phyloP scores from a whole-genome alignment of 2,329 filamentous ascomycete species.

The Ophiostoma australiae region DNA sequence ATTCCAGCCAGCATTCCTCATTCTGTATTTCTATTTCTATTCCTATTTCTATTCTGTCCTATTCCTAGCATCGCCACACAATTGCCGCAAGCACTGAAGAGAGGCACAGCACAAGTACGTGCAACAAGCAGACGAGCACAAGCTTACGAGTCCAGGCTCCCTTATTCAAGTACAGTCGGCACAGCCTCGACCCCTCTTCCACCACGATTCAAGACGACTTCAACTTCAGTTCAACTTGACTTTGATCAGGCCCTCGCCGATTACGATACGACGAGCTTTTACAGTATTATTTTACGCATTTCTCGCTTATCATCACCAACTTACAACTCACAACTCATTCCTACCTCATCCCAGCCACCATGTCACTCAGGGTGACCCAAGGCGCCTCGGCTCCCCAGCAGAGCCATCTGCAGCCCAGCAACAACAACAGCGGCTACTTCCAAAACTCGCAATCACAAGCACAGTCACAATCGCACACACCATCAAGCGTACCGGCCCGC shows the following conservation, averaged over 20 bases:
- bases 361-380: not conserved
- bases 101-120: not conserved
- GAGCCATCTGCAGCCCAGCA: slow-evolving; percentile 1
- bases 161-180: not conserved
- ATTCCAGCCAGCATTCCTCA: not conserved
- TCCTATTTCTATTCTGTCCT: not conserved
- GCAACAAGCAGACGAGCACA: not conserved
- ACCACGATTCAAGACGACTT: not conserved
- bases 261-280: not conserved
- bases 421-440: slow-evolving; percentile 16
- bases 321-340: not conserved
- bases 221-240: not conserved
- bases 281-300: too few relatives aligned
- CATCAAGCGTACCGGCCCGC: slow-evolving; percentile 19
- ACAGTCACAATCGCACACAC: not conserved
- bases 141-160: slow-evolving; percentile 10
- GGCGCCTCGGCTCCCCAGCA: slow-evolving; percentile 1
- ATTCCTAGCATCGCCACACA: not conserved
- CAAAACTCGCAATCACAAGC: not conserved
- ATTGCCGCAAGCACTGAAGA: slow-evolving; percentile 6
- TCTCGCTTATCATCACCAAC: not conserved
- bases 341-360: not conserved
- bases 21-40: not conserved
- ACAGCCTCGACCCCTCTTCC: not conserved
- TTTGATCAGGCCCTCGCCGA: too few relatives aligned